phyloP scores from a whole-genome alignment of 1,139 yeast genomes.

The Geotrichum citri-aurantii region DNA sequence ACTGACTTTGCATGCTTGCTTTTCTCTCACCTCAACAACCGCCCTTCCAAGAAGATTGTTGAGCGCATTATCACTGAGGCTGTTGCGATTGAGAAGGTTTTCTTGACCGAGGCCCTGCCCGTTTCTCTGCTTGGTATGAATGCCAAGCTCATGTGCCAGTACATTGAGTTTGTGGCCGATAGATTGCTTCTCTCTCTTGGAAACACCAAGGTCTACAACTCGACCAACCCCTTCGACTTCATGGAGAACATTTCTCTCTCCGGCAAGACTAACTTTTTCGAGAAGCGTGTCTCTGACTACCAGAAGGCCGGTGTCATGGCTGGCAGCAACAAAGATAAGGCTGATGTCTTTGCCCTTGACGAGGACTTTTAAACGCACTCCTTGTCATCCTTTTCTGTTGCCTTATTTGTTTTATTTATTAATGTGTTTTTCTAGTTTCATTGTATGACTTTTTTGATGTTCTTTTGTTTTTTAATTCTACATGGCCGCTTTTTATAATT shows the following conservation, averaged over 20 bases:
- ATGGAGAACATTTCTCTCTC: slow-evolving; percentile 98
- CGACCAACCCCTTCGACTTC: slow-evolving; percentile 91
- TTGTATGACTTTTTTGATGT: not conserved
- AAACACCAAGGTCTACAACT: slow-evolving; percentile 81
- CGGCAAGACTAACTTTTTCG: slow-evolving; percentile 98
- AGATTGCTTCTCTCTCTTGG: slow-evolving; percentile 86
- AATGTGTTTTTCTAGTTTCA: slow-evolving; percentile 1
- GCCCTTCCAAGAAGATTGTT: slow-evolving; percentile 74
- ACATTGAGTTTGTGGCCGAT: slow-evolving; percentile 97
- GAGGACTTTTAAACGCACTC: slow-evolving; percentile 40
- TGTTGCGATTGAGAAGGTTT: slow-evolving; percentile 87
- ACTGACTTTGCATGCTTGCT: slow-evolving; percentile 96
- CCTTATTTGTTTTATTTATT: slow-evolving; percentile 10
- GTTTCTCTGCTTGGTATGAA: slow-evolving; percentile 92
- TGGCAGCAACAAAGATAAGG: slow-evolving; percentile 39
- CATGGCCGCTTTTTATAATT: not conserved
- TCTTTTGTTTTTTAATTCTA: not conserved
- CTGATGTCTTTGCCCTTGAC: slow-evolving; percentile 43
- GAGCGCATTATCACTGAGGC: slow-evolving; percentile 91
- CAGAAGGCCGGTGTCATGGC: slow-evolving; percentile 99
- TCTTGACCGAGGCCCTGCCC: slow-evolving; percentile 90
- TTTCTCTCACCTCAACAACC: slow-evolving; percentile 85
- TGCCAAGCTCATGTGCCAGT: slow-evolving; percentile 86
- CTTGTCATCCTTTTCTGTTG: not conserved
- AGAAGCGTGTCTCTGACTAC: slow-evolving; percentile 97